Evolutionary conservation across 2,329 filamentous ascomycete genomes (phyloP).

Genomic region (Ceratocystiopsis brevicomis): DNA sequence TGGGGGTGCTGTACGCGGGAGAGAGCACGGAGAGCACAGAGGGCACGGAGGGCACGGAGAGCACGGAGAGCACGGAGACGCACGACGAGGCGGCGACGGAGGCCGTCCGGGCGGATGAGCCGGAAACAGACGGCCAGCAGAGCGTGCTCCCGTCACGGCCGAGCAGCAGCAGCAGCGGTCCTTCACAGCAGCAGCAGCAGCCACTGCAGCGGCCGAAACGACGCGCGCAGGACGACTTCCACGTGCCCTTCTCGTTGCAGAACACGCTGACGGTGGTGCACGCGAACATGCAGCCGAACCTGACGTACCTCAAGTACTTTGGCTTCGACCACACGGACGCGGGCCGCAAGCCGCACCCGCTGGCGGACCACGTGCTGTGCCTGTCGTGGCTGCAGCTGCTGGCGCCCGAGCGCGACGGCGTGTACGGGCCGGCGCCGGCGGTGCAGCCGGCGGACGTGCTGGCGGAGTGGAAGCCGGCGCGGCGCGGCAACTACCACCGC

Average conservation of each 20-base stretch:
- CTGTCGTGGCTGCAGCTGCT: constrained; percentile 87
- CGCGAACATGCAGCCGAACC: constrained; percentile 68
- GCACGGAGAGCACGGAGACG: constrained; percentile 4
- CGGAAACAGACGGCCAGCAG: too few relatives aligned
- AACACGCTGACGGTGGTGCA: constrained; percentile 73
- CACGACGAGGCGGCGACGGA: too few relatives aligned
- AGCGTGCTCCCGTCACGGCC: too few relatives aligned
- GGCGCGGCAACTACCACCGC: constrained; percentile 68
- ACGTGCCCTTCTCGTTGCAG: constrained; percentile 45
- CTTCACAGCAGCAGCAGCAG: neutral
- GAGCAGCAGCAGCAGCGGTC: too few relatives aligned
- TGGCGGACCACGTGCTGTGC: constrained; percentile 62
- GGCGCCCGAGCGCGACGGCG: constrained; percentile 52
- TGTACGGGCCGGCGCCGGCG: constrained; percentile 49
- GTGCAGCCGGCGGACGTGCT: constrained; percentile 41
- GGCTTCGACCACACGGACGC: constrained; percentile 56
- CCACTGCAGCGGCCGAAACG: neutral
- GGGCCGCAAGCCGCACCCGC: constrained; percentile 50
- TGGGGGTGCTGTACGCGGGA: constrained; percentile 53
- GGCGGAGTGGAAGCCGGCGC: constrained; percentile 56
- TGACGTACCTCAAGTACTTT: constrained; percentile 77
- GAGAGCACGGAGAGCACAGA: constrained; percentile 9
- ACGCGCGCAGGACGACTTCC: constrained; percentile 26
- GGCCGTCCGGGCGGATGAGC: too few relatives aligned
- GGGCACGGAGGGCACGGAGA: constrained; percentile 7